Base-by-base conservation (phyloP, 306 rosid species). In the Castanospermum australe region DNA sequence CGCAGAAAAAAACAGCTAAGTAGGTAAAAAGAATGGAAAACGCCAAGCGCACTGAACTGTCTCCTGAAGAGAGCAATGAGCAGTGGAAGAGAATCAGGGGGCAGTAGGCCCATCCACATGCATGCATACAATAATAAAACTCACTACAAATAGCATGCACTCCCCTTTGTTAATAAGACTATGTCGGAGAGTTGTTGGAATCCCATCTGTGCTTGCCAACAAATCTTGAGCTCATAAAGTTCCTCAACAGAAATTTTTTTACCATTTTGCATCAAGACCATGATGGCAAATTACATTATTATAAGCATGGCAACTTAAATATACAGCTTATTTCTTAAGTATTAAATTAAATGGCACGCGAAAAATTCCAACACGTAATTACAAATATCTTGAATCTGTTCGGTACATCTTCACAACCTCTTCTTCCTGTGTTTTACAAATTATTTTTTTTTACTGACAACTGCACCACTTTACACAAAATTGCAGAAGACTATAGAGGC, bases 351-450 rank as follows among this genome's bases (percentile, higher is more conserved):
- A 80, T 82, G 45, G 79, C 56, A 68, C 68, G 79, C 60, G 64
- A 87, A 54, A 86, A 84, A 41, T 61, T 62, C 83, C 52, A 78
- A 71, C 72, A 67, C 56, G 56, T 85, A 92, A 87, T 87, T 88
- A 88, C 86, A 87, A 24, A 84, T 48, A 73, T 68, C 63, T 67
- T 70, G 68, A 71, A 71, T 32, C 42, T 73, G 69, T 61, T 77
- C 63, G 62, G 25, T 39, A 57, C 75, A 63, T 76, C 82, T 72
- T 77, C 73, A 52, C 41, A 61, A 42, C 32, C 47, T 76, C 84
- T 78, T 45, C 61, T 68, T 67, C 56, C 75, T 72, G 72, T 79
- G 81, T 59, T 81, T 77, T 76, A 74, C 57, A 65, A 72, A 15
- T 38, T 38, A 48, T 35, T 68, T 25, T 63, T 60, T 74, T 45